Evolutionary conservation across 2,329 filamentous ascomycete species (phyloP).

Genomic region (Penicillium sclerotigenum): DNA sequence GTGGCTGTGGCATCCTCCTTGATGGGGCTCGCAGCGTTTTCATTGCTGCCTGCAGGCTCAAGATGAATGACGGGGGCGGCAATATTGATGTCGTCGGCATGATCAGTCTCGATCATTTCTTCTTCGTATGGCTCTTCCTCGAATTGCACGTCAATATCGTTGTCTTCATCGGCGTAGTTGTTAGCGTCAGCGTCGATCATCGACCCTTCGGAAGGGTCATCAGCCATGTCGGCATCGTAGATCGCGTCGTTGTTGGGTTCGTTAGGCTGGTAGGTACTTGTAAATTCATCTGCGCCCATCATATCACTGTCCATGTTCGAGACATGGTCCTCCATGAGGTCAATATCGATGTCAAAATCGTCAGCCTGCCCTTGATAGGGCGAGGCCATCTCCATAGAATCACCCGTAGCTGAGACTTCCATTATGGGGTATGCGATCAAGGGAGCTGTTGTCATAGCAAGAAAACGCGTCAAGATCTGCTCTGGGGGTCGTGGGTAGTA

Average conservation of each 20-base stretch:
- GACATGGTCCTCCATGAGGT: constrained; percentile 54
- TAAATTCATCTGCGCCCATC: constrained; percentile 41
- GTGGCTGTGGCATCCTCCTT: constrained; percentile 5
- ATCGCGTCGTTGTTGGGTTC: constrained; percentile 31
- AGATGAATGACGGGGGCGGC: constrained; percentile 24
- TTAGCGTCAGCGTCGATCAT: constrained; percentile 39
- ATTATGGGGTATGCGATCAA: constrained; percentile 33
- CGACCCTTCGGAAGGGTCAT: constrained; percentile 42
- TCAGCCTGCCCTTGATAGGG: constrained; percentile 45
- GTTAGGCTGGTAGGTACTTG: constrained; percentile 30
- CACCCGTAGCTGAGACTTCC: constrained; percentile 40
- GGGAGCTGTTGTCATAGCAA: constrained; percentile 37
- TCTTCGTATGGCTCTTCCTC: constrained; percentile 35
- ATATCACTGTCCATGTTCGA: constrained; percentile 55
- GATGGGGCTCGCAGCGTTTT: constrained; percentile 4
- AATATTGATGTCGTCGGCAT: constrained; percentile 35
- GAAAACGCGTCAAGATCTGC: constrained; percentile 13
- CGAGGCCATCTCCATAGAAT: constrained; percentile 45
- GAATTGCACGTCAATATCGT: constrained; percentile 33
- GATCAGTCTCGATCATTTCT: constrained; percentile 42
- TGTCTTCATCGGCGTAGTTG: constrained; percentile 26
- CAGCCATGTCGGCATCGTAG: constrained; percentile 48
- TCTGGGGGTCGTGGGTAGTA: constrained; percentile 13
- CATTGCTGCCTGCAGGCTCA: constrained; percentile 9
- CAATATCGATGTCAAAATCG: constrained; percentile 59